Conservation (phyloP, 179 eudicot genomes). For the Actinidia chinensis region DNA sequence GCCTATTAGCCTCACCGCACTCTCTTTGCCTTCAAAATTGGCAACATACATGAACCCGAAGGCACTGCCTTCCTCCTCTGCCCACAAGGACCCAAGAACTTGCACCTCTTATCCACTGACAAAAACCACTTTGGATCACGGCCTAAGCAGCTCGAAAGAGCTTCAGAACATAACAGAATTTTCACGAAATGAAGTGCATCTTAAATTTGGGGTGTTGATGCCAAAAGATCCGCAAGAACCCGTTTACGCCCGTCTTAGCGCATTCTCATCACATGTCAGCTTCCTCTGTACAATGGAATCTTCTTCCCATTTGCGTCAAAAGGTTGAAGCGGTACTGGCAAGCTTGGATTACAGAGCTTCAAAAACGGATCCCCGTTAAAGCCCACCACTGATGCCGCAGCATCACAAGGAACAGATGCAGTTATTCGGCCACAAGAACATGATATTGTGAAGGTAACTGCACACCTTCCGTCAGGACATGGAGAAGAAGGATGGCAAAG, state of each 20-base stretch:
- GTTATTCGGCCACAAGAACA: constrained; percentile 84
- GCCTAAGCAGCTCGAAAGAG: constrained; percentile 58
- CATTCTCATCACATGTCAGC: constrained; percentile 91
- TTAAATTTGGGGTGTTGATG: constrained; percentile 52
- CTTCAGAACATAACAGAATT: constrained; percentile 62
- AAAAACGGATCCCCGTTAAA: constrained; percentile 47
- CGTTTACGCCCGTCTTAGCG: constrained; percentile 64
- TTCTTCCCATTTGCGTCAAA: constrained; percentile 61
- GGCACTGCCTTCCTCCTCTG: constrained; percentile 44
- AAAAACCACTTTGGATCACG: constrained; percentile 90
- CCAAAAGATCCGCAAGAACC: constrained; percentile 92
- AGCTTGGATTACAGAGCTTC: constrained; percentile 73
- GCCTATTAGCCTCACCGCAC: constrained; percentile 85
- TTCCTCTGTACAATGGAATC: constrained; percentile 83
- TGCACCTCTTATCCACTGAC: constrained; percentile 92
- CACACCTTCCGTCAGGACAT: constrained; percentile 85
- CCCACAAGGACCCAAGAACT: constrained; percentile 71
- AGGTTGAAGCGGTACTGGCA: constrained; percentile 81
- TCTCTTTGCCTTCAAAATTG: constrained; percentile 82
- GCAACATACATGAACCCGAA: constrained; percentile 84
- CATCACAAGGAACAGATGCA: constrained; percentile 82
- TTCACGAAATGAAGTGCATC: constrained; percentile 79
- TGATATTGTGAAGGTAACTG: constrained; percentile 66
- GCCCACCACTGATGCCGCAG: constrained; percentile 54
- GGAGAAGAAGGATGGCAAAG: constrained; percentile 73